Evolutionary conservation across 495 filamentous ascomycete genomes (phyloP), one percentile per base, ranked within the genome.

Genomic region (Trichoderma gamsii): DNA sequence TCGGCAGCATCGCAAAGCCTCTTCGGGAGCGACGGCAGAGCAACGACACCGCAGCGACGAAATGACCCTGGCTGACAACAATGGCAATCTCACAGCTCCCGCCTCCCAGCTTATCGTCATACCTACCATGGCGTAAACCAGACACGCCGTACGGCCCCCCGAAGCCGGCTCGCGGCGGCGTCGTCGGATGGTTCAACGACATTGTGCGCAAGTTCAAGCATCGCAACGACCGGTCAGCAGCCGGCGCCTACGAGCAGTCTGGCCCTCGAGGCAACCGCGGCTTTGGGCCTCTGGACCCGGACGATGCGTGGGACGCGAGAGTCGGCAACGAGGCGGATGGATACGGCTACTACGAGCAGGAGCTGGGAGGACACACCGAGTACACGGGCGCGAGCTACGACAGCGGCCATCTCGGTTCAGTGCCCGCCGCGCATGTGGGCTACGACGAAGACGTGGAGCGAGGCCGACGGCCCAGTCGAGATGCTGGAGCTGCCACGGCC

Each of bases 301-400:
- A 92, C 74, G 88, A 89, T 68, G 88, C 89, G 29, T 92, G 89
- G 89, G 88, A 90, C 78, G 71, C 88, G 64, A 73, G 86, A 43
- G 88, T 92, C 4, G 87, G 86, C 44, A 78, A 82, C 65, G 88
- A 88, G 72, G 84, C 83, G 16, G 84, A 86, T 72, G 76, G 70
- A 1, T 85, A 86, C 72, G 83, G 79, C 16, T 86, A 87, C 71
- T 86, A 88, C 69, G 82, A 90, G 69, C 83, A 88, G 71, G 89
- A 91, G 75, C 73, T 85, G 9, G 82, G 81, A 0, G 67, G 56
- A 18, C 56, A 61, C 27, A 61, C 56, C 9, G 56, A 61, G 56
- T 61, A 71, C 61, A 73, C 68, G 38, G 65, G 56, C 27, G 64
- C 43, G 0, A 67, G 63, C 56, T 66, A 70, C 32, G 69, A 72